These are phyloP conservation scores for Stephania japonica DNA, from an alignment of 164 flowering plant genomes.

Conservation along the genomic window DNA sequence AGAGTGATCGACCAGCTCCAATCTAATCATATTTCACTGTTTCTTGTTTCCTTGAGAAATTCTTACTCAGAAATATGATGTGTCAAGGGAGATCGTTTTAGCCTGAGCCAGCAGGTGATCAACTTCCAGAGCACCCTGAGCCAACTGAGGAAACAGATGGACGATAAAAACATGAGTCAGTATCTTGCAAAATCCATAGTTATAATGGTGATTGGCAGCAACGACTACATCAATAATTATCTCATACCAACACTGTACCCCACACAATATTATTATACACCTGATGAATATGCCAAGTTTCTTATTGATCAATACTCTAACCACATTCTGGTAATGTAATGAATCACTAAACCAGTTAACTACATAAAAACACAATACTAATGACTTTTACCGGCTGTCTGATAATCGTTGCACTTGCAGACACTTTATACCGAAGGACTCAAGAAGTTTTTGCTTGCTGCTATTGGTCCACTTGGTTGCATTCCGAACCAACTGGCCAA, in stretches of 20 bases:
- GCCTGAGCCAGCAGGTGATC: constrained; percentile 33
- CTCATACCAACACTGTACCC: constrained; percentile 38
- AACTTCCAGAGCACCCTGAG: constrained; percentile 27
- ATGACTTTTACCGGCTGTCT: neutral
- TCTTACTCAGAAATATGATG: neutral
- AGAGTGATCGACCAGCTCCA: neutral
- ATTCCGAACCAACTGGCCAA: constrained; percentile 15
- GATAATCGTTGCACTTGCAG: constrained; percentile 1
- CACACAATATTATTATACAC: constrained; percentile 7
- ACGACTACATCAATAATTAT: constrained; percentile 68
- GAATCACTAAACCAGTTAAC: neutral
- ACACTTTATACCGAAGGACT: constrained; percentile 14
- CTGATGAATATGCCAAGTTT: constrained; percentile 13
- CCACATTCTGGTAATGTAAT: constrained; percentile 4
- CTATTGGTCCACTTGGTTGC: constrained; percentile 17
- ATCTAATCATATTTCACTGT: neutral
- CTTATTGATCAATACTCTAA: constrained; percentile 8
- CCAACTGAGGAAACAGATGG: constrained; percentile 24
- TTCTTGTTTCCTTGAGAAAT: neutral
- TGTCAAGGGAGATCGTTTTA: constrained; percentile 28
- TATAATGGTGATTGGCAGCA: constrained; percentile 53
- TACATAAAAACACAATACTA: neutral
- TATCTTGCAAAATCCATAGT: constrained; percentile 56
- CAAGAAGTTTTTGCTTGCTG: constrained; percentile 12
- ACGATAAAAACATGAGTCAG: constrained; percentile 36